These are phyloP conservation scores for Bipolaris cookei DNA, from an alignment of 2,329 filamentous ascomycete genomes.

Conservation along the genomic window DNA sequence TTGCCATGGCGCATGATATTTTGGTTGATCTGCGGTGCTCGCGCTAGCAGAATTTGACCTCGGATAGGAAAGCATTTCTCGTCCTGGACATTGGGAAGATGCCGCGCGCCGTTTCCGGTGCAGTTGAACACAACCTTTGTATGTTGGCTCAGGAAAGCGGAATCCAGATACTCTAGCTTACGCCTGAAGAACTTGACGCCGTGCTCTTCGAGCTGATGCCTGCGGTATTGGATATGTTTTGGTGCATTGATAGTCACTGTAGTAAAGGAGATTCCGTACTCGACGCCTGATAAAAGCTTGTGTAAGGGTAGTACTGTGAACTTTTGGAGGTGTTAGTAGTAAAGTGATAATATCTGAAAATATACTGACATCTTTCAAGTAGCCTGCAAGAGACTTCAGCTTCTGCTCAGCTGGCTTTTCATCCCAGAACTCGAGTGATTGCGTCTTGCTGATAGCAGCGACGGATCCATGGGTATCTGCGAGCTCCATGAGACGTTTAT, in stretches of 20 bases:
- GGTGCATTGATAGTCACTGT: constrained; percentile 28
- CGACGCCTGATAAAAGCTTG: constrained; percentile 20
- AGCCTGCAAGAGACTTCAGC: constrained; percentile 24
- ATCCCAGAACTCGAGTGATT: constrained; percentile 28
- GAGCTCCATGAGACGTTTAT: constrained; percentile 26
- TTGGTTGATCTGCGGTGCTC: constrained; percentile 20
- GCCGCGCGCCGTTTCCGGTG: constrained; percentile 24
- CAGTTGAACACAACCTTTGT: constrained; percentile 29
- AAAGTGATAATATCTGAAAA: not conserved
- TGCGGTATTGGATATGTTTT: constrained; percentile 23
- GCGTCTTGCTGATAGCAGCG: constrained; percentile 20
- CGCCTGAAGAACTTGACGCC: constrained; percentile 20
- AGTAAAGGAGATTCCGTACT: constrained; percentile 25
- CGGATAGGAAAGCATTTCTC: constrained; percentile 22
- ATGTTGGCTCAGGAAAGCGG: constrained; percentile 17
- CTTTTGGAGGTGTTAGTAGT: constrained; percentile 2
- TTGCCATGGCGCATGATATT: constrained; percentile 30
- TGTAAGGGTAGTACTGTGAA: constrained; percentile 17
- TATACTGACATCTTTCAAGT: constrained; percentile 23
- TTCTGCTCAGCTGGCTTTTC: constrained; percentile 17
- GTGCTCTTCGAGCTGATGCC: constrained; percentile 11
- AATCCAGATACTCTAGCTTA: constrained; percentile 16
- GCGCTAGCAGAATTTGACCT: constrained; percentile 25
- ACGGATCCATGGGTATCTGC: constrained; percentile 18
- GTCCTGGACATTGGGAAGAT: constrained; percentile 20